phyloP scores from a whole-genome alignment of 306 rosid genomes.

The Trichosanthes cucumerina region DNA sequence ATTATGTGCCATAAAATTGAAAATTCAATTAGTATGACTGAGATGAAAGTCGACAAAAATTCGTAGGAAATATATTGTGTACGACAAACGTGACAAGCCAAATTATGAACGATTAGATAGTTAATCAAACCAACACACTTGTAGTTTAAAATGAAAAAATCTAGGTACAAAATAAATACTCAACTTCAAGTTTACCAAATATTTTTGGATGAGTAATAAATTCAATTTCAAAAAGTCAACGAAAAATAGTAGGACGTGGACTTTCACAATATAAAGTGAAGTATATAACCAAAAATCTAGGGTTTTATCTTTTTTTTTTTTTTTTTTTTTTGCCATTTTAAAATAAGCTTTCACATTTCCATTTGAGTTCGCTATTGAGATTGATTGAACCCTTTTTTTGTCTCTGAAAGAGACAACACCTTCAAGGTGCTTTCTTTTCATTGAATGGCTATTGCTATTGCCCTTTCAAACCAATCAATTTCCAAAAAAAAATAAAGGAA shows the following conservation, averaged over 20 bases:
- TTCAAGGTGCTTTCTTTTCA: slow-evolving; percentile 6
- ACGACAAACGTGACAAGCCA: too few species aligned
- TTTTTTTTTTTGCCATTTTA: not conserved
- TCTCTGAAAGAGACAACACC: slow-evolving; percentile 4
- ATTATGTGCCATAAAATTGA: too few species aligned
- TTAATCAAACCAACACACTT: too few species aligned
- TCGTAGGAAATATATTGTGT: too few species aligned
- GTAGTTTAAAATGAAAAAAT: too few species aligned
- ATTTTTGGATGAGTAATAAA: not conserved
- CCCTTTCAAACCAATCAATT: not conserved
- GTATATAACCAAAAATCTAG: not conserved
- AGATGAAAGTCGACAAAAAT: too few species aligned
- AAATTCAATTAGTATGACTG: too few species aligned
- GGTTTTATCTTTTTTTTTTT: not conserved
- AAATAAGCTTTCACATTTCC: not conserved
- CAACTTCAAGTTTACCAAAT: not conserved
- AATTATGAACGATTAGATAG: too few species aligned
- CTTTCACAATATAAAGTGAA: not conserved
- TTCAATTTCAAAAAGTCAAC: not conserved
- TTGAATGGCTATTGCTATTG: not conserved
- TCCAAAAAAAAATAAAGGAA: not conserved
- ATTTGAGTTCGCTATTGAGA: not conserved
- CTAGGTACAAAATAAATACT: not conserved
- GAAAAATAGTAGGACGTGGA: not conserved
- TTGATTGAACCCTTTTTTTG: not conserved